Conservation (phyloP, 2,329 filamentous ascomycete genomes). For the Graphilbum fragrans region DNA sequence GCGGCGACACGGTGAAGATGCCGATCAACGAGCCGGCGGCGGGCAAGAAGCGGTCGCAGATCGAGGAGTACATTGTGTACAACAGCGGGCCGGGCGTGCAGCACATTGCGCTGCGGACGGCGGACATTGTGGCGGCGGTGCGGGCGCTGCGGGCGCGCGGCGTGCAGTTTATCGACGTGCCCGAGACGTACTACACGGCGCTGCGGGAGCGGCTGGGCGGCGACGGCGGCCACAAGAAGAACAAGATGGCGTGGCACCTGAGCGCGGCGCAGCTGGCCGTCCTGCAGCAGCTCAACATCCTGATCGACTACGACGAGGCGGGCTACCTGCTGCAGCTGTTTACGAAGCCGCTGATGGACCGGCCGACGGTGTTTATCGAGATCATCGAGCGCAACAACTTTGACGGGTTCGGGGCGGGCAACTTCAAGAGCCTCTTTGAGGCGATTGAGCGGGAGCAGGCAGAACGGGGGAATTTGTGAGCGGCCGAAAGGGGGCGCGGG, state of each 20-base stretch:
- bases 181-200: constrained; percentile 70
- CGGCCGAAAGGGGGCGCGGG: constrained; percentile 12
- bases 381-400: constrained; percentile 91
- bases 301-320: constrained; percentile 90
- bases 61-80: constrained; percentile 87
- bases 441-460: constrained; percentile 91
- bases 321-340: constrained; percentile 73
- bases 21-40: constrained; percentile 92
- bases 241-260: constrained; percentile 41
- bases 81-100: constrained; percentile 85
- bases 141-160: constrained; percentile 70
- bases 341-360: constrained; percentile 83
- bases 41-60: constrained; percentile 85
- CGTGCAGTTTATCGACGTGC: constrained; percentile 86
- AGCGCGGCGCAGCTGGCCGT: constrained; percentile 64
- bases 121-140: constrained; percentile 68
- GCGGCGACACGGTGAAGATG: constrained; percentile 83
- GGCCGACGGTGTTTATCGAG: constrained; percentile 91
- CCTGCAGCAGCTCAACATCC: constrained; percentile 66
- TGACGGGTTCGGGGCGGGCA: constrained; percentile 84
- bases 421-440: constrained; percentile 92
- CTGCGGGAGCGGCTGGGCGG: constrained; percentile 57
- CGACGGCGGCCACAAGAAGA: constrained; percentile 19
- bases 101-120: constrained; percentile 79
- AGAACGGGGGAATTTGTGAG: constrained; percentile 64